phyloP scores from a whole-genome alignment of 352 stramenopile species.

The Phytopythium cucurbitacearum region DNA sequence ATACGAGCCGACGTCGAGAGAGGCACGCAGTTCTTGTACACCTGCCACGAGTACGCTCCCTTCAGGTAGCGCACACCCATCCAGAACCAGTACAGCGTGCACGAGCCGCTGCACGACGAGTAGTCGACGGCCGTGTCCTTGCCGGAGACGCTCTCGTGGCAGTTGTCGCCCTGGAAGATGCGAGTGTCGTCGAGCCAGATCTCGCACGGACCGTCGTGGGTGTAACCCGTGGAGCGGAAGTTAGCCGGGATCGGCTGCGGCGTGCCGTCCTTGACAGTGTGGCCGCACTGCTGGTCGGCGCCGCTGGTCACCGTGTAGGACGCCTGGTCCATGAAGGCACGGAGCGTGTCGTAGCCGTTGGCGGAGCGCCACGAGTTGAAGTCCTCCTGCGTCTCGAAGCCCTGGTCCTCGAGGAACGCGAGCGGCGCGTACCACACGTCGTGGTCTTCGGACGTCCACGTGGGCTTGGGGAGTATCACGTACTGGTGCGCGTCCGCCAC shows the following conservation, averaged over 20 bases:
- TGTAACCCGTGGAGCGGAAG: slow-evolving; percentile 42
- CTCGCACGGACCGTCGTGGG: slow-evolving; percentile 27
- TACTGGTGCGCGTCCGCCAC: slow-evolving; percentile 25
- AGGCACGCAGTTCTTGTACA: slow-evolving; percentile 45
- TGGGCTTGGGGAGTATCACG: slow-evolving; percentile 31
- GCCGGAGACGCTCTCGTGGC: slow-evolving; percentile 24
- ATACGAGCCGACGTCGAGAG: slow-evolving; percentile 4
- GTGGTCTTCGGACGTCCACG: slow-evolving; percentile 28
- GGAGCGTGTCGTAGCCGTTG: slow-evolving; percentile 36
- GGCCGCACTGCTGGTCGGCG: slow-evolving; percentile 30
- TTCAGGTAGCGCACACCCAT: slow-evolving; percentile 28
- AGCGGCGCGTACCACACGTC: slow-evolving; percentile 34
- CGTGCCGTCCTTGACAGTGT: slow-evolving; percentile 19
- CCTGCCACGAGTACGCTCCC: slow-evolving; percentile 32
- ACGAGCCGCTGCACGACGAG: slow-evolving; percentile 25
- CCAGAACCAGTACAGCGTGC: slow-evolving; percentile 33
- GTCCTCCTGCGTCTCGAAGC: slow-evolving; percentile 32
- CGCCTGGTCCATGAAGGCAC: slow-evolving; percentile 32
- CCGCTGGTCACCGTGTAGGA: slow-evolving; percentile 29
- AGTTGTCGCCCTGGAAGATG: slow-evolving; percentile 25
- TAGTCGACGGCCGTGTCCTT: slow-evolving; percentile 26
- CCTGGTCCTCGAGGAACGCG: slow-evolving; percentile 45
- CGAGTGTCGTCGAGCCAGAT: slow-evolving; percentile 37
- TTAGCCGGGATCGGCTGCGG: slow-evolving; percentile 27
- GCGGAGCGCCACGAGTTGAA: slow-evolving; percentile 30